Evolutionary conservation across 352 stramenopile species (phyloP).

Genomic region (Phytophthora ramorum): DNA sequence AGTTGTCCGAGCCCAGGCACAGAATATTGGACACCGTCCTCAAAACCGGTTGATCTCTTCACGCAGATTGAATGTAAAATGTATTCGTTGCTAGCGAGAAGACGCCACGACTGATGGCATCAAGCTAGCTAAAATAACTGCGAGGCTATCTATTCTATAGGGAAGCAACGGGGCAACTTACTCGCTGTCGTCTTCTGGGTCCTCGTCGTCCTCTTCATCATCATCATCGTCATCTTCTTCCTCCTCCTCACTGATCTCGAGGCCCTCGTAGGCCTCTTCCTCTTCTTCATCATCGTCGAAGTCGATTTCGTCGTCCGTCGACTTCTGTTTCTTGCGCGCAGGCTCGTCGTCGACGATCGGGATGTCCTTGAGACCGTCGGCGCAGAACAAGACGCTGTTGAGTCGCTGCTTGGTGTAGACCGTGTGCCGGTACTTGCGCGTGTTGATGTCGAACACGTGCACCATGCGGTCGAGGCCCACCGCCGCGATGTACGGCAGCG

Average conservation of each 20-base stretch:
- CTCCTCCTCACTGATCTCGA: slow-evolving; percentile 77
- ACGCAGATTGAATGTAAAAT: slow-evolving; percentile 29
- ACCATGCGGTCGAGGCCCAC: slow-evolving; percentile 96
- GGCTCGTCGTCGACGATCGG: slow-evolving; percentile 40
- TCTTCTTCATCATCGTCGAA: slow-evolving; percentile 64
- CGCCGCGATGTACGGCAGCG: slow-evolving; percentile 88
- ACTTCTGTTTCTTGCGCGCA: slow-evolving; percentile 60
- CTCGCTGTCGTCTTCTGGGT: slow-evolving; percentile 19
- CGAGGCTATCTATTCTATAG: slow-evolving; percentile 32
- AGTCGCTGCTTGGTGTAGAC: slow-evolving; percentile 91
- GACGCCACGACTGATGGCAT: not conserved
- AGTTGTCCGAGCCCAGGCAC: no score
- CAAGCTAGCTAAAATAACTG: slow-evolving; percentile 5
- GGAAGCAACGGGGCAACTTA: slow-evolving; percentile 12
- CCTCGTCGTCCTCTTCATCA: slow-evolving; percentile 57
- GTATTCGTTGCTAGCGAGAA: slow-evolving; percentile 25
- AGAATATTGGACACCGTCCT: not conserved
- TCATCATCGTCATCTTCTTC: slow-evolving; percentile 60
- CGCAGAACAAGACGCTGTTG: slow-evolving; percentile 92
- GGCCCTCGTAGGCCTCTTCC: slow-evolving; percentile 86
- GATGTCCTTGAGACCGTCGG: slow-evolving; percentile 77
- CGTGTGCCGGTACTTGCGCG: slow-evolving; percentile 70
- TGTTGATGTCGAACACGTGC: slow-evolving; percentile 92
- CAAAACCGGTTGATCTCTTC: not conserved
- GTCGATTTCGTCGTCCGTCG: slow-evolving; percentile 44